Base-by-base conservation (phyloP, 148 eudicot genomes). In the Dysphania ambrosioides region DNA sequence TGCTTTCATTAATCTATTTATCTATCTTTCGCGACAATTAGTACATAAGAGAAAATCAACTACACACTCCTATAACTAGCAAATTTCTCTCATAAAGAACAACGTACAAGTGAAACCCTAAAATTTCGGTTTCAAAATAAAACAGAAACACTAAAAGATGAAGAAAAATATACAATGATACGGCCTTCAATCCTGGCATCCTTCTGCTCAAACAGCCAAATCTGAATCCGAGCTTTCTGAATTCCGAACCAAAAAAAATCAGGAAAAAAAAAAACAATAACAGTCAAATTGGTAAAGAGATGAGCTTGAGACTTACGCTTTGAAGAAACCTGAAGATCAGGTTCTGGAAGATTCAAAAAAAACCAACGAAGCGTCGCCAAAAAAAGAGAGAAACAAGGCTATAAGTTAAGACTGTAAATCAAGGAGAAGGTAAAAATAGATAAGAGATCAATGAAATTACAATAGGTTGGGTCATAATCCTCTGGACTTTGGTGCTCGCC, bases 191-290 rank as follows among this genome's bases (percentile, higher is more conserved):
- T 93, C 87, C 98, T 90, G 82, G 83, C 66, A 71, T 93, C 98
- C 82, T 93, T 93, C 85, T 93, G 98, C 91, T 93, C 98, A 59
- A 93, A 93, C 72, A 93, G 84, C 98, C 98, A 93, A 36, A 93
- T 93, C 88, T 89, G 96, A 53, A 93, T 89, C 30, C 96, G 90
- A 62, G 98, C 90, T 89, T 93, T 93, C 95, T 90, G 87, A 53
- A 82, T 31, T 64, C 26, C 16, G 38, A 35, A 18, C 72, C 40
- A 35, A 30, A 55, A 42, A 36, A 4, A 34, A 34, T 53, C 55
- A 29, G 8, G 21, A 35, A 12, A 18, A 12, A 23, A 59, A 18
- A 58, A 2, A 9, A 29, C 15, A 4, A 44, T 44, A 44, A 32
- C 44, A 60, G 5, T 44, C 2, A 13, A 7, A 57, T 8, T 29